Conservation (phyloP, 225 moss, liverwort and hornwort species). For the Sphagnum tenellum region DNA sequence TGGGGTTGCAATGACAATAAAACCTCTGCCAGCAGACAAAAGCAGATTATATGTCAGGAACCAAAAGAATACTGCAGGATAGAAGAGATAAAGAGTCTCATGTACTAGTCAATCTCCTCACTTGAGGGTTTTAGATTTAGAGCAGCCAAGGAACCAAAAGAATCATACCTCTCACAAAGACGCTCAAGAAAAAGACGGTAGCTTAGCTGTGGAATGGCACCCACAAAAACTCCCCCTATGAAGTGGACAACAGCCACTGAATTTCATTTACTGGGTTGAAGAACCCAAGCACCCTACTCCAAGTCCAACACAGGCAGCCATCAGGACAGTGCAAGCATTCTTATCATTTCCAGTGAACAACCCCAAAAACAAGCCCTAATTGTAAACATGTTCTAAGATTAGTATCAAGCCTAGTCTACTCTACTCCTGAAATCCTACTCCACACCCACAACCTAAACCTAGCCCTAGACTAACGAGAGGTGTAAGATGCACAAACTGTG, state of each 20-base stretch:
- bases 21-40: constrained; percentile 33
- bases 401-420: background rate
- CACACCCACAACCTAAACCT: background rate
- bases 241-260: constrained; percentile 73
- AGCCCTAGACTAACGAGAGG: background rate
- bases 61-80: too few species aligned
- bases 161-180: constrained; percentile 56
- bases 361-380: background rate
- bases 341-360: too few species aligned
- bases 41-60: too few species aligned
- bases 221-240: constrained; percentile 82
- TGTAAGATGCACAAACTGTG: too few species aligned
- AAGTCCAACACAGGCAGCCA: background rate
- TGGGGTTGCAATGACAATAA: constrained; percentile 74
- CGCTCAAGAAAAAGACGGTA: constrained; percentile 82
- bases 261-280: constrained; percentile 45
- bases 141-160: too few species aligned
- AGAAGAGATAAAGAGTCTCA: too few species aligned
- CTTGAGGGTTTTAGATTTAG: too few species aligned
- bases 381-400: background rate
- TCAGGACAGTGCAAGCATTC: background rate
- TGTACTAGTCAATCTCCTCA: too few species aligned
- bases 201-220: constrained; percentile 83
- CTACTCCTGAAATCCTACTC: background rate
- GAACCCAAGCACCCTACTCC: constrained; percentile 68